These are phyloP conservation scores for Paramecium sonneborni DNA, from an alignment of 73 alveolate species.

Conservation along the genomic window DNA sequence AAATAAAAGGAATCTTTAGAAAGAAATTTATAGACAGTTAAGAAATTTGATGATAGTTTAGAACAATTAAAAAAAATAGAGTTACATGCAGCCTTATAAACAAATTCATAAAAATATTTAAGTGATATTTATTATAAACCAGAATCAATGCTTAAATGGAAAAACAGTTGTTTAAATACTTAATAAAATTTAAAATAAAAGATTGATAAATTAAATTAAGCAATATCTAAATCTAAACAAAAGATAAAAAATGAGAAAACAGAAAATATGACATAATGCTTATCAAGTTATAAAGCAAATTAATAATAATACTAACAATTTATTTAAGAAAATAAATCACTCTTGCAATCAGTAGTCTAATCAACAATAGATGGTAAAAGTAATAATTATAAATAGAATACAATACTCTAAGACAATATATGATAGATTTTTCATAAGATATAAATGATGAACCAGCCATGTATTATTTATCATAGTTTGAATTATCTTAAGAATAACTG, in stretches of 20 bases:
- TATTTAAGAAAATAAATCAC: slow-evolving; percentile 31
- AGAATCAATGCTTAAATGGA: slow-evolving; percentile 32
- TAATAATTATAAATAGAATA: neutral
- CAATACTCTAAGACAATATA: slow-evolving; percentile 20
- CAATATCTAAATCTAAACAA: neutral
- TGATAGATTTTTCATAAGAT: slow-evolving; percentile 25
- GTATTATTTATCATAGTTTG: slow-evolving; percentile 25
- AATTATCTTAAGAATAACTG: neutral
- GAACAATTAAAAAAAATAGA: slow-evolving; percentile 13
- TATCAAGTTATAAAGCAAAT: neutral
- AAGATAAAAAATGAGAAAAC: slow-evolving; percentile 30
- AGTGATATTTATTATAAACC: slow-evolving; percentile 34
- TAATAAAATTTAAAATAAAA: slow-evolving; percentile 5
- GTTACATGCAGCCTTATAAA: neutral
- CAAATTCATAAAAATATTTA: neutral
- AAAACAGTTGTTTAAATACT: neutral
- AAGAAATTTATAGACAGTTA: neutral
- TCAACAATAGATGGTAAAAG: slow-evolving; percentile 23
- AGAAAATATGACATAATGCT: neutral
- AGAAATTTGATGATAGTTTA: slow-evolving; percentile 49
- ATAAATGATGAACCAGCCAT: slow-evolving; percentile 24
- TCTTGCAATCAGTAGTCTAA: slow-evolving; percentile 10
- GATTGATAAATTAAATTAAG: neutral
- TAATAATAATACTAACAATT: neutral
- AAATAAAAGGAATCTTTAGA: slow-evolving; percentile 36